Conservation (phyloP, 1,284 basidiomycete species). For the Rhodotorula sp. region DNA sequence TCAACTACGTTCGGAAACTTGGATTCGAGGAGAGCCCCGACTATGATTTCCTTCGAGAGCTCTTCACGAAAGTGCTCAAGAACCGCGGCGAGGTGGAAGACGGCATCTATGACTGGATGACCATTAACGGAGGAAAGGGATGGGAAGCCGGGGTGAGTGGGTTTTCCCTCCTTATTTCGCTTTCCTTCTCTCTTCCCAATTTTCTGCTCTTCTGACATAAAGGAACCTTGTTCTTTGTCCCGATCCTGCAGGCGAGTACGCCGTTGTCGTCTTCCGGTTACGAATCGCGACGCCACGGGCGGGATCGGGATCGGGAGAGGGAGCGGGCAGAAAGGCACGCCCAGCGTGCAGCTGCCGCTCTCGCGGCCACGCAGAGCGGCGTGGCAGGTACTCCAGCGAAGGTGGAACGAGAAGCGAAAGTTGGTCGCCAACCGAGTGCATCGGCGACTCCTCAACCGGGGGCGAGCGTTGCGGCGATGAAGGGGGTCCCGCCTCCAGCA, state of each 20-base stretch:
- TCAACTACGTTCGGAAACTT: constrained; percentile 94
- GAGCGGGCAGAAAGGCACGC: constrained; percentile 53
- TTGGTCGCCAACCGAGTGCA: constrained; percentile 10
- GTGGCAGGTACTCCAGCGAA: background rate
- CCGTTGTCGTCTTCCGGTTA: constrained; percentile 45
- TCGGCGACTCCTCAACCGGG: constrained; percentile 56
- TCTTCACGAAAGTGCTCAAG: constrained; percentile 88
- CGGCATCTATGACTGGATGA: constrained; percentile 85
- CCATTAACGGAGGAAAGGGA: constrained; percentile 84
- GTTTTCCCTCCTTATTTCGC: no score
- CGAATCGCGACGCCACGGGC: constrained; percentile 47
- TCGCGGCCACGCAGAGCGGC: constrained; percentile 35
- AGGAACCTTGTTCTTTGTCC: no score
- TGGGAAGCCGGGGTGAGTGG: constrained; percentile 76
- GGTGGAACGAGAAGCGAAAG: constrained; percentile 9
- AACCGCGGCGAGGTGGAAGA: constrained; percentile 84
- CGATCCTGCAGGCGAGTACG: constrained; percentile 34
- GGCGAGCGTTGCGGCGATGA: constrained; percentile 67
- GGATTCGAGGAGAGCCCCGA: constrained; percentile 96
- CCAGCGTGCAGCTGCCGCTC: constrained; percentile 48
- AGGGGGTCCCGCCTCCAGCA: constrained; percentile 63
- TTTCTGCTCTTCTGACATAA: no score
- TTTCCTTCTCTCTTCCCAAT: no score
- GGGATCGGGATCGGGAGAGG: constrained; percentile 50
- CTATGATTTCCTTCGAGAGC: constrained; percentile 89